A percentile compares a stretch with the other conserved stretches of the same genome.
Conservation (phyloP, 164 flowering plant genomes). For the Malania oleifera region DNA sequence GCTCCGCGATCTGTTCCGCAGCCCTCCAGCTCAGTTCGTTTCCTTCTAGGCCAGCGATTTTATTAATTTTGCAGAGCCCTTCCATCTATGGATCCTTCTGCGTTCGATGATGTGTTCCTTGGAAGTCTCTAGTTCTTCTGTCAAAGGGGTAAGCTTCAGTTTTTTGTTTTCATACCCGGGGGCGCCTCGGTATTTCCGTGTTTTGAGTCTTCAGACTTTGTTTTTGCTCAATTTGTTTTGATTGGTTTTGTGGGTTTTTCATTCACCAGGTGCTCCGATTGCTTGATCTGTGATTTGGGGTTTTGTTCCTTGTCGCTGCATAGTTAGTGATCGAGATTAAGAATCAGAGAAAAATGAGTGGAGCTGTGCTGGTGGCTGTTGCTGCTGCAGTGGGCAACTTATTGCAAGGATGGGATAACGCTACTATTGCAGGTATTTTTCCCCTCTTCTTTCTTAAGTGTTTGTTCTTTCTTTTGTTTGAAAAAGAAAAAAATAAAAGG, state of each 20-base stretch:
- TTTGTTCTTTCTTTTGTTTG: background rate
- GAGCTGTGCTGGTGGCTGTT: constrained; percentile 78
- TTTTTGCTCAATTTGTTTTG: background rate
- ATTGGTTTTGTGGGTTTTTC: background rate
- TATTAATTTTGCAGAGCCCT: too few relatives aligned
- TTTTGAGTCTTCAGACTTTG: background rate
- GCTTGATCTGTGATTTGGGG: background rate
- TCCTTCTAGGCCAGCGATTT: too few relatives aligned
- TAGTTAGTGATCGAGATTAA: background rate
- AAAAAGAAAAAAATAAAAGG: too few relatives aligned
- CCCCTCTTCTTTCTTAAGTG: background rate
- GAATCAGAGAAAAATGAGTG: constrained; percentile 48
- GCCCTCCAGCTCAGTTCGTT: too few relatives aligned
- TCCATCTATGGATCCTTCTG: too few relatives aligned
- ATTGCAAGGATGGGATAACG: constrained; percentile 98
- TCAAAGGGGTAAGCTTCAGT: background rate
- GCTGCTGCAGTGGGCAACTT: constrained; percentile 87
- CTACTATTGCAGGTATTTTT: constrained; percentile 81
- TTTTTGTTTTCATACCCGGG: background rate
- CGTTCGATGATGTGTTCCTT: background rate
- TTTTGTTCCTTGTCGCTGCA: background rate
- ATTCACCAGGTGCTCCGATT: background rate
- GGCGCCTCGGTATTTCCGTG: background rate
- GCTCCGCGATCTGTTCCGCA: too few relatives aligned
- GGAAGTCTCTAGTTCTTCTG: constrained; percentile 1